Base-by-base conservation (phyloP, 345 rosid species). In the Eucalyptus sp. region DNA sequence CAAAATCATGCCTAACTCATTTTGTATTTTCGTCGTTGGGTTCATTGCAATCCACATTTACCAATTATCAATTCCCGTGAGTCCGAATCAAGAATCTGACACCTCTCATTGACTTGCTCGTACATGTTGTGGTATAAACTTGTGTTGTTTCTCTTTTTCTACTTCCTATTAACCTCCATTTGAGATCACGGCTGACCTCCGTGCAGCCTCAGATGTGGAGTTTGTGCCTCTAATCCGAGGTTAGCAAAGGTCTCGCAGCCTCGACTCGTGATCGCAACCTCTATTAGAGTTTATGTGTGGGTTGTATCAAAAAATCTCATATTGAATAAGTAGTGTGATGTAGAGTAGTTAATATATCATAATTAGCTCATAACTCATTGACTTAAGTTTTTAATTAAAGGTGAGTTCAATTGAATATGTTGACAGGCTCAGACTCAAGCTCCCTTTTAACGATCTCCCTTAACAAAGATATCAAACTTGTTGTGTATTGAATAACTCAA, bases 391-490 rank as follows among this genome's bases (percentile, higher is more conserved):
- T 52, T 52, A 0, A 1, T 3, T 52, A 52, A 52, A 52, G 0
- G 2, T 52, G 4, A 1, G 0, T 52, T 52, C 10, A 52, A 52
- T 4, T 0, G 2, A 3, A 52, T 3, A 52, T 17, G 9, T 3
- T 52, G 4, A 52, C 4, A 18, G 0, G 1, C 0, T 52, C 0
- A 7, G 0, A 52, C 4, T 18, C 18, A 18, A 52, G 2, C 4
- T 52, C 8, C 0, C 3, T 15, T 1, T 50, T 50, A 1, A 16
- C 1, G 0, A 16, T 51, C 18, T 16, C 4, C 8, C 20, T 1
- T 2, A 51, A 51, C 16, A 51, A 51, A 17, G 22, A 51, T 51
- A 17, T 7, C 22, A 3, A 17, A 51, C 56, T 7, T 51, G 2
- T 17, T 7, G 3, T 51, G 56, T 8, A 51, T 51, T 17, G 22